A percentile compares a stretch with the other conserved stretches of the same genome.
These are phyloP conservation scores for Polyporus arcularius DNA, from an alignment of 768 basidiomycete genomes.

Conservation along the genomic window DNA sequence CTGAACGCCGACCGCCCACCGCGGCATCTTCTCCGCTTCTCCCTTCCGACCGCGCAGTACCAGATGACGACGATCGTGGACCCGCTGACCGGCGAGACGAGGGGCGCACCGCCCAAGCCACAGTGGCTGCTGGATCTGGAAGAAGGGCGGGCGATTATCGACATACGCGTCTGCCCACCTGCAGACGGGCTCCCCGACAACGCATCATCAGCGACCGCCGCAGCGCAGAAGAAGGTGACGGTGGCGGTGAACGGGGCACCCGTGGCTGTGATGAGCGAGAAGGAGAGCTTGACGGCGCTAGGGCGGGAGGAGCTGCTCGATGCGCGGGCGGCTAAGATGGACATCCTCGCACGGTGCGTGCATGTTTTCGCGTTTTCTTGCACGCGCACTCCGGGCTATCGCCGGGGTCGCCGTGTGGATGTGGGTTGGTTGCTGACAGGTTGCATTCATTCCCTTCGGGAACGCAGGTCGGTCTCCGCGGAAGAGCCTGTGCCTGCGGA, in stretches of 20 bases:
- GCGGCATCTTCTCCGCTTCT: constrained; percentile 77
- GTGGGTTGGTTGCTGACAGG: constrained; percentile 5
- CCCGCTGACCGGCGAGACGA: constrained; percentile 74
- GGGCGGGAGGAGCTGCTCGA: constrained; percentile 80
- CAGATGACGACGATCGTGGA: constrained; percentile 75
- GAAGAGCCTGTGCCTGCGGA: constrained; percentile 60
- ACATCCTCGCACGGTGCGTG: constrained; percentile 66
- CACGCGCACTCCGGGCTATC: constrained; percentile 5
- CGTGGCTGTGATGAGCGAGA: constrained; percentile 62
- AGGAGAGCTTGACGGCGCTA: constrained; percentile 69
- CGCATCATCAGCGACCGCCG: constrained; percentile 31
- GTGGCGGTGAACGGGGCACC: constrained; percentile 45
- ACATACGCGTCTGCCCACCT: constrained; percentile 52
- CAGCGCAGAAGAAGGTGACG: constrained; percentile 35
- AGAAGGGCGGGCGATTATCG: constrained; percentile 59
- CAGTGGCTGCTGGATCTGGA: constrained; percentile 72
- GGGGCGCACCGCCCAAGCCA: constrained; percentile 61
- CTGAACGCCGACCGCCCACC: constrained; percentile 52
- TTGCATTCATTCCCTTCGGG: constrained; percentile 16
- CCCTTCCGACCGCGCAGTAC: constrained; percentile 81
- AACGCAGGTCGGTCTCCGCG: constrained; percentile 52
- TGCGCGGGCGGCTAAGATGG: constrained; percentile 65
- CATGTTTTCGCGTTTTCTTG: constrained; percentile 16
- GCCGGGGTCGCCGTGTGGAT: constrained; percentile 1
- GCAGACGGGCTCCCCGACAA: no score